Evolutionary conservation across 495 filamentous ascomycete genomes (phyloP).

Genomic region (Trichoderma reesei): DNA sequence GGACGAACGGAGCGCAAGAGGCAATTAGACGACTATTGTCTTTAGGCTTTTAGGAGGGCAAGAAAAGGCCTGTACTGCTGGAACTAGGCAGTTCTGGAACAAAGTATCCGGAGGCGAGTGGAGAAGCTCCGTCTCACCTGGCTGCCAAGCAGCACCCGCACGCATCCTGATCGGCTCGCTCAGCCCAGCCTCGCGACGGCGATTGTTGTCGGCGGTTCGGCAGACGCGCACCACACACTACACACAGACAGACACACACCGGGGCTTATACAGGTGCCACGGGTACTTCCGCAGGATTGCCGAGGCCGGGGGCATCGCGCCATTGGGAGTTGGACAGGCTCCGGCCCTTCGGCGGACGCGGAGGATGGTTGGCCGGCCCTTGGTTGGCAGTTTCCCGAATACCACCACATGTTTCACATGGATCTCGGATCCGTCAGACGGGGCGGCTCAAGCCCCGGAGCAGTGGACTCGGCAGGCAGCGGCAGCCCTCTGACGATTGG

Average conservation of each 20-base stretch:
- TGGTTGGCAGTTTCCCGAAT: background rate
- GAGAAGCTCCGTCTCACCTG: background rate
- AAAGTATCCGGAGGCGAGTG: background rate
- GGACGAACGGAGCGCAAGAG: background rate
- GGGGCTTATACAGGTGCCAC: background rate
- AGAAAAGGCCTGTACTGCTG: background rate
- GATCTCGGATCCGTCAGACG: background rate
- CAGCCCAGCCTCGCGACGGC: background rate
- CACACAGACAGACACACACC: background rate
- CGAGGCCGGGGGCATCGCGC: background rate
- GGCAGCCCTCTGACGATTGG: background rate
- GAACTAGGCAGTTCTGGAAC: background rate
- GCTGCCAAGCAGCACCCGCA: background rate
- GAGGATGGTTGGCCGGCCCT: background rate
- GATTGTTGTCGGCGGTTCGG: background rate
- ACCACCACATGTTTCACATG: background rate
- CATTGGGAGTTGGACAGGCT: background rate
- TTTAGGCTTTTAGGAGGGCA: background rate
- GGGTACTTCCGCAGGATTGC: background rate
- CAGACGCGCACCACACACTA: background rate
- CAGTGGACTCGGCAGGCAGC: background rate
- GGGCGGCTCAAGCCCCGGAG: background rate
- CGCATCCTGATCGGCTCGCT: background rate
- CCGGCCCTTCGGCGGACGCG: background rate
- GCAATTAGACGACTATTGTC: background rate